phyloP scores from a whole-genome alignment of 2,329 filamentous ascomycete genomes.

The Epicoccum nigrum region DNA sequence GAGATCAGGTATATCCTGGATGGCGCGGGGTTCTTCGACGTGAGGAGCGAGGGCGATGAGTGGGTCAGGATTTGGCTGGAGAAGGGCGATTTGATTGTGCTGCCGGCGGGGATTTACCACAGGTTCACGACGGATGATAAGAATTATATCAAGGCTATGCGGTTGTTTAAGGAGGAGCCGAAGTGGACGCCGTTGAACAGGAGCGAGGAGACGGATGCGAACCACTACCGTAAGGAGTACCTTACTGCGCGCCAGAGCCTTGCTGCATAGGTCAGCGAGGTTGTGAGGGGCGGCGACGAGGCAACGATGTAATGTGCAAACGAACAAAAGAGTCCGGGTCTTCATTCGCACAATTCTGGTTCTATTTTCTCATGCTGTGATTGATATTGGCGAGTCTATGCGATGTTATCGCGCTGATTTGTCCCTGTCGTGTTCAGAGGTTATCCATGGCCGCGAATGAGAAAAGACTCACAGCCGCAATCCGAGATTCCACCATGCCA shows the following conservation, averaged over 20 bases:
- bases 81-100: conserved; percentile 88
- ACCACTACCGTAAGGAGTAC: conserved; percentile 80
- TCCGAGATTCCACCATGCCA: no score
- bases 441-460: no score
- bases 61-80: conserved; percentile 88
- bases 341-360: background rate
- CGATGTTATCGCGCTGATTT: no score
- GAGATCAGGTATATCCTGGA: conserved; percentile 95
- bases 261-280: conserved; percentile 8
- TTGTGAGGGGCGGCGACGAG: background rate
- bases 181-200: conserved; percentile 97
- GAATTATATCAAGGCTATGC: conserved; percentile 95
- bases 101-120: conserved; percentile 96
- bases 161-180: conserved; percentile 96
- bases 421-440: no score
- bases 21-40: conserved; percentile 91
- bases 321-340: conserved; percentile 3
- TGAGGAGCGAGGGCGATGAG: conserved; percentile 78
- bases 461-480: no score
- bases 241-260: conserved; percentile 51
- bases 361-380: background rate
- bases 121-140: conserved; percentile 92
- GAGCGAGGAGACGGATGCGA: conserved; percentile 75
- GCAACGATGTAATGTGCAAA: conserved; percentile 2
- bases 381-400: no score